Conservation (phyloP, 208 protist genomes). For the Angomonas desouzai region DNA sequence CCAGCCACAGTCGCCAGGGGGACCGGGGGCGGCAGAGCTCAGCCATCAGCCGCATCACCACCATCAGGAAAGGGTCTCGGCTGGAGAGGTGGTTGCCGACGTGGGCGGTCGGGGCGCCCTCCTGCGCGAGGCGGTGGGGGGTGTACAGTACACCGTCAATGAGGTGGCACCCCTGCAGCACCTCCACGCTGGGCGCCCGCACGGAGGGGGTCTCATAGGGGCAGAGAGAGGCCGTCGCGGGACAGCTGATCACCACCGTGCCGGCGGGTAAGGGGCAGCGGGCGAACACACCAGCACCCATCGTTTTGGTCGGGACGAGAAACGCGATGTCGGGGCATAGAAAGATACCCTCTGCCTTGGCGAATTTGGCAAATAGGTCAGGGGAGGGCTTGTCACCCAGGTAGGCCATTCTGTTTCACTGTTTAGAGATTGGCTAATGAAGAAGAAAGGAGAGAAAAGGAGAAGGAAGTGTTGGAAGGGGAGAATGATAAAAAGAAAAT, state of each 20-base stretch:
- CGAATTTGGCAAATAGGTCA: conserved; percentile 54
- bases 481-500: too few species aligned
- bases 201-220: conserved; percentile 52
- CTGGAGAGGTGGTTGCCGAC: neutral
- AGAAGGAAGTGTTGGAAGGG: neutral
- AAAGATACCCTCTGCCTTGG: conserved; percentile 73
- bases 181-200: conserved; percentile 29
- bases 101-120: neutral
- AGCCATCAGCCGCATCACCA: conserved; percentile 69
- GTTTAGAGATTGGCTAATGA: too few species aligned
- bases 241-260: conserved; percentile 78
- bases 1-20: conserved; percentile 64
- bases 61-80: conserved; percentile 32
- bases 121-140: conserved; percentile 9
- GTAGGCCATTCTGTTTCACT: too few species aligned
- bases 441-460: conserved; percentile 10
- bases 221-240: conserved; percentile 45
- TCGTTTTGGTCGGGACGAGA: conserved; percentile 78
- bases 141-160: neutral
- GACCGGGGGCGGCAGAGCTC: conserved; percentile 46
- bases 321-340: conserved; percentile 82
- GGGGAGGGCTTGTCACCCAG: conserved; percentile 58
- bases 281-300: conserved; percentile 81
- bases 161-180: conserved; percentile 24
- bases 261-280: conserved; percentile 37